Percentiles rank a stretch among this genome's conserved stretches.
These are phyloP conservation scores for Flaveria trinervia DNA, from an alignment of 129 eudicot species.

Conservation along the genomic window DNA sequence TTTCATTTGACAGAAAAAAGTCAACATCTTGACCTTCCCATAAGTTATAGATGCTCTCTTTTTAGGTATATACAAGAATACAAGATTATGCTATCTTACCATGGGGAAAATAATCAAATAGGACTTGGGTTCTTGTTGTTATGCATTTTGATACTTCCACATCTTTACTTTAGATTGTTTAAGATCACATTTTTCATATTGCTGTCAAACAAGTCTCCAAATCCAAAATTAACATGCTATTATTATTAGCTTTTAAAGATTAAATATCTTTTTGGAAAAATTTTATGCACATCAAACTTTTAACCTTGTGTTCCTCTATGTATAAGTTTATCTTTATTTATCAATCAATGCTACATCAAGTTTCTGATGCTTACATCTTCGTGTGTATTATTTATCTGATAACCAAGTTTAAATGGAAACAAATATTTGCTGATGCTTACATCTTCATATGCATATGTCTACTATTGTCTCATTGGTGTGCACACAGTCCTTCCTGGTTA, in stretches of 20 bases:
- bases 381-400: too few relatives aligned
- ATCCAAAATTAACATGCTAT: slow-evolving; percentile 3
- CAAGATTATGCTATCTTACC: too few relatives aligned
- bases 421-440: too few relatives aligned
- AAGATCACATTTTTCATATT: not conserved
- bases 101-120: not conserved
- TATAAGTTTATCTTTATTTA: not conserved
- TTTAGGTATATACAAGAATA: too few relatives aligned
- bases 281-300: not conserved
- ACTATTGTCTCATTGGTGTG: too few relatives aligned
- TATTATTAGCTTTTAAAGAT: not conserved
- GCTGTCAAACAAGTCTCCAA: not conserved
- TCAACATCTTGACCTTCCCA: too few relatives aligned
- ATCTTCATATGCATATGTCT: too few relatives aligned
- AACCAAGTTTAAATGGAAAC: too few relatives aligned
- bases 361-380: too few relatives aligned
- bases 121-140: not conserved
- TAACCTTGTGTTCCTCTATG: not conserved
- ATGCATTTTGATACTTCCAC: not conserved
- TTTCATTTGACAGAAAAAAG: too few relatives aligned
- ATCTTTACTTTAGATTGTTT: not conserved
- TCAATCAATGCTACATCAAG: not conserved
- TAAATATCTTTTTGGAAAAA: not conserved
- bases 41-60: too few relatives aligned
- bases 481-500: too few relatives aligned